A percentile compares a stretch with the other conserved stretches of the same genome.
phyloP scores from a whole-genome alignment of 78 protist genomes.

The Dictyostelium intermedium region DNA sequence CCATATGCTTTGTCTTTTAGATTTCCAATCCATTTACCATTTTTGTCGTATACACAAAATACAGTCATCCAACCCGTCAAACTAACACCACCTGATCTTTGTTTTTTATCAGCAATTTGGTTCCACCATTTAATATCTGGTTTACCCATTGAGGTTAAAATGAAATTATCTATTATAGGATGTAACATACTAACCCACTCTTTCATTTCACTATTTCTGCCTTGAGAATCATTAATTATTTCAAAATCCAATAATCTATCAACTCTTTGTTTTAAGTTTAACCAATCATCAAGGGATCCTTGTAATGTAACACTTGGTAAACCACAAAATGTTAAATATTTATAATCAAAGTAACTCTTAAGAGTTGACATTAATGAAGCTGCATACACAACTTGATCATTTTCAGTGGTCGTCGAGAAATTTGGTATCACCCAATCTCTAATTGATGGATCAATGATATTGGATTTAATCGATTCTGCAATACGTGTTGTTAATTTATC shows the following conservation, averaged over 20 bases:
- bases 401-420: slow-evolving; percentile 10
- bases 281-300: slow-evolving; percentile 66
- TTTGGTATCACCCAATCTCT: slow-evolving; percentile 13
- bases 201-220: slow-evolving; percentile 8
- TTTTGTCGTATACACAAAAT: background rate
- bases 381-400: slow-evolving; percentile 4
- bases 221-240: background rate
- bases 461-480: background rate
- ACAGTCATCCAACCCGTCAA: background rate
- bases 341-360: slow-evolving; percentile 32
- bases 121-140: slow-evolving; percentile 47
- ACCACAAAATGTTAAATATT: slow-evolving; percentile 26
- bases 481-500: background rate
- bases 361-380: slow-evolving; percentile 47
- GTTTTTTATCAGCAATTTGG: background rate
- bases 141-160: slow-evolving; percentile 12
- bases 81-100: background rate
- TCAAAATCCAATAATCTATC: background rate
- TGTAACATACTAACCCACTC: slow-evolving; percentile 42
- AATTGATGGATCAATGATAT: slow-evolving; percentile 26
- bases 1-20: background rate
- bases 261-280: background rate
- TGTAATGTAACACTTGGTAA: slow-evolving; percentile 46
- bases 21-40: background rate
- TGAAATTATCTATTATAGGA: slow-evolving; percentile 41